A percentile compares a stretch with the other conserved stretches of the same genome.
phyloP scores from a whole-genome alignment of 495 filamentous ascomycete genomes.

The Terfezia claveryi region DNA sequence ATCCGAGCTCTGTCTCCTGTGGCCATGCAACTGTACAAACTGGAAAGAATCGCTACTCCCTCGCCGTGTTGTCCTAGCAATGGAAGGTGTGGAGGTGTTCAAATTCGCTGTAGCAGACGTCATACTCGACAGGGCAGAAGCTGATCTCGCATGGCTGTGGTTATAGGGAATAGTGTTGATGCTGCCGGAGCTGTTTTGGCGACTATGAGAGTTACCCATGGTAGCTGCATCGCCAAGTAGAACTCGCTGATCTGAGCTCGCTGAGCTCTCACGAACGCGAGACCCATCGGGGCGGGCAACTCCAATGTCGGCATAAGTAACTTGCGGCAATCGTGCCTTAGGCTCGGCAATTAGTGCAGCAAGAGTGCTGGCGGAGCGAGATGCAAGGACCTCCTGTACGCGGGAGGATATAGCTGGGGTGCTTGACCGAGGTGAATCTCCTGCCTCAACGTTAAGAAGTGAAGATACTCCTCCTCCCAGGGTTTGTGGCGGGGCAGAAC shows the following conservation, averaged over 20 bases:
- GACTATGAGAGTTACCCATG: slow-evolving; percentile 12
- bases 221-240: slow-evolving; percentile 9
- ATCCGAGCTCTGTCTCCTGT: background rate
- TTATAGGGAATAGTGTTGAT: background rate
- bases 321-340: slow-evolving; percentile 55
- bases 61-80: background rate
- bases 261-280: slow-evolving; percentile 43
- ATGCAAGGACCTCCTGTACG: slow-evolving; percentile 12
- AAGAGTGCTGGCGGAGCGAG: slow-evolving; percentile 19
- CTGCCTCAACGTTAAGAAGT: background rate
- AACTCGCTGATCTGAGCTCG: slow-evolving; percentile 11
- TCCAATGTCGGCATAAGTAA: slow-evolving; percentile 69
- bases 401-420: background rate
- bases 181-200: slow-evolving; percentile 1
- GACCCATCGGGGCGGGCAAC: slow-evolving; percentile 77
- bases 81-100: background rate
- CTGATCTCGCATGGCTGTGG: background rate
- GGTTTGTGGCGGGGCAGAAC: slow-evolving; percentile 13
- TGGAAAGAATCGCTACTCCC: background rate
- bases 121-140: background rate
- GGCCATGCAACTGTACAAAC: background rate
- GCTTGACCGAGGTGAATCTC: background rate
- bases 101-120: background rate
- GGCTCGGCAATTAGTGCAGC: slow-evolving; percentile 26
- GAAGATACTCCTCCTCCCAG: background rate